A percentile compares a stretch with the other conserved stretches of the same genome.
These are phyloP conservation scores for Suillus bovinus DNA, from an alignment of 768 basidiomycete genomes.

Conservation along the genomic window DNA sequence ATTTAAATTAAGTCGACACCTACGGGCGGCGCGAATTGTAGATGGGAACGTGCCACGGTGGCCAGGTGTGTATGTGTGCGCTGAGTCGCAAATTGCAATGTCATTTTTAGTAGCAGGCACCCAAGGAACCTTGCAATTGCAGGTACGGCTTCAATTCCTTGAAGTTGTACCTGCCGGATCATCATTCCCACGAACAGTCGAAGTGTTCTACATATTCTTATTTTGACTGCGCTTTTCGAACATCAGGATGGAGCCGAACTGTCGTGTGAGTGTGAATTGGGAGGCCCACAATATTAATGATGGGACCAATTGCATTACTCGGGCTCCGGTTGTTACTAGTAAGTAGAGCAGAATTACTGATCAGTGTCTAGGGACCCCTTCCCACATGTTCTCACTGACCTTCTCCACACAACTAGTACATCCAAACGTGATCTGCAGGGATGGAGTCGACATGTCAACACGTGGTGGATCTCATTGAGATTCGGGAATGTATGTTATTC, in stretches of 20 bases:
- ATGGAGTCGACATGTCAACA: background rate
- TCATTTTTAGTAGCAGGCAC: too few species aligned
- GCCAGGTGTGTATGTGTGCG: background rate
- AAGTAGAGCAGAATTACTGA: background rate
- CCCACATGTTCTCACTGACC: background rate
- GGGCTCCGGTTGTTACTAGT: background rate
- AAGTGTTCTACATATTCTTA: background rate
- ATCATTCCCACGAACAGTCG: too few species aligned
- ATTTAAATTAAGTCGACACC: too few species aligned
- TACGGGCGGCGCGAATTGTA: background rate
- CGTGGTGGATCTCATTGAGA: background rate
- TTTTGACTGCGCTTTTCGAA: background rate
- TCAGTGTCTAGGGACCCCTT: background rate
- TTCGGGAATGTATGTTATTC: background rate
- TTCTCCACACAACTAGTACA: background rate
- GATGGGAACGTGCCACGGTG: background rate
- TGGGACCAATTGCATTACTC: too few species aligned
- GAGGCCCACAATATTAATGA: too few species aligned
- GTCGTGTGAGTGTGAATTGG: background rate
- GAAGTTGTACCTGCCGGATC: too few species aligned
- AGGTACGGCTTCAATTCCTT: too few species aligned
- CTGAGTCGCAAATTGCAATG: too few species aligned
- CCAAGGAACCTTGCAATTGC: too few species aligned
- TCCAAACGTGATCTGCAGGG: background rate
- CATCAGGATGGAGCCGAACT: background rate